Percentiles rank a stretch among this genome's conserved stretches.
phyloP scores from a whole-genome alignment of 148 eudicot species.

The Rhododendron vialii region DNA sequence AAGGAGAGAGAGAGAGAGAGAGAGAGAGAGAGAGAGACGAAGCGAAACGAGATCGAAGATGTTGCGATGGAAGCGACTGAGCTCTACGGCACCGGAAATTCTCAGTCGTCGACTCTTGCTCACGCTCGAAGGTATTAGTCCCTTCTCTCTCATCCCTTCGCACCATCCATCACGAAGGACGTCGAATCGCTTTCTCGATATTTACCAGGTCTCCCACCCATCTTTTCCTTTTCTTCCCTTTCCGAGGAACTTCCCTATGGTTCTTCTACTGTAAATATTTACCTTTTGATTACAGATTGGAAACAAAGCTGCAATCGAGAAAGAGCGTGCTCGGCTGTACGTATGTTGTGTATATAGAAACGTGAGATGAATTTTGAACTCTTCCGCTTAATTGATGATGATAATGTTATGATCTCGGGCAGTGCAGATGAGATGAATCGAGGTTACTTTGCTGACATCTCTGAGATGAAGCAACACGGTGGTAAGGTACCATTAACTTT shows the following conservation, averaged over 20 bases:
- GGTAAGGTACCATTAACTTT: constrained; percentile 61
- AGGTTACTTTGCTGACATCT: constrained; percentile 89
- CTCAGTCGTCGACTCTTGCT: constrained; percentile 5
- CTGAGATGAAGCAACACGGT: constrained; percentile 77
- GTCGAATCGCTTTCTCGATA: constrained; percentile 66
- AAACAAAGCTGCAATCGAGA: constrained; percentile 71
- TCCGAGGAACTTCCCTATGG: background rate
- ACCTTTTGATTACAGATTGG: constrained; percentile 52
- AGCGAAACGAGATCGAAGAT: constrained; percentile 24
- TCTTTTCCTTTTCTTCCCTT: background rate
- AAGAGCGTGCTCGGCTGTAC: constrained; percentile 93
- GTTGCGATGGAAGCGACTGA: constrained; percentile 42
- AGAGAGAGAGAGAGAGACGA: background rate
- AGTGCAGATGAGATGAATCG: constrained; percentile 97
- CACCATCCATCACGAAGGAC: constrained; percentile 33
- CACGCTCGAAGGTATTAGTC: constrained; percentile 19
- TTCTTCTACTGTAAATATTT: background rate
- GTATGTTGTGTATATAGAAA: constrained; percentile 8
- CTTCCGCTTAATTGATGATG: constrained; percentile 12
- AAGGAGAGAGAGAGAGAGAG: background rate
- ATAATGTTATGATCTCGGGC: constrained; percentile 48
- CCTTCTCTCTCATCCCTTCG: constrained; percentile 21
- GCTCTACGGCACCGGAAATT: constrained; percentile 21
- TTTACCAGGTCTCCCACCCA: constrained; percentile 56
- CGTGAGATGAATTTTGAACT: constrained; percentile 9